Percentiles rank a stretch among this genome's conserved stretches.
Conservation (phyloP, 306 rosid genomes). For the Glycine tomentella region DNA sequence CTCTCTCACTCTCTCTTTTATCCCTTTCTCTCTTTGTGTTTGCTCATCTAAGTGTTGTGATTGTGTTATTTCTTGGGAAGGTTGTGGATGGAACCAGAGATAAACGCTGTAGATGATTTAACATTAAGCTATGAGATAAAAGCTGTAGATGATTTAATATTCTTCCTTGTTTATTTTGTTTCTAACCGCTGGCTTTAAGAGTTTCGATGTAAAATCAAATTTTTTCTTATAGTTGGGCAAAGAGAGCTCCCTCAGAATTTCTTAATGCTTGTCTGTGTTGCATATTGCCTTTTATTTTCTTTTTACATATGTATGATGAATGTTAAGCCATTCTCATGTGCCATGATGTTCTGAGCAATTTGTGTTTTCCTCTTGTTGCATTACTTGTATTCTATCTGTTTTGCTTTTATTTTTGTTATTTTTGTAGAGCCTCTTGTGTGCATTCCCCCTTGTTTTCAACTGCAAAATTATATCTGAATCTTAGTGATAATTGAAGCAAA, state of each 20-base stretch:
- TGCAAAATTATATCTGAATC: too few relatives aligned
- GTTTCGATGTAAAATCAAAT: not conserved
- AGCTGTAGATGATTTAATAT: too few relatives aligned
- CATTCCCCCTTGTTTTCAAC: not conserved
- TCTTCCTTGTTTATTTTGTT: not conserved
- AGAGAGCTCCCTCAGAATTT: too few relatives aligned
- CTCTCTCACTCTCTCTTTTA: too few relatives aligned
- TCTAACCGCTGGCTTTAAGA: not conserved
- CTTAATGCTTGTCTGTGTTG: not conserved
- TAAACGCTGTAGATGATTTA: slow-evolving; percentile 31
- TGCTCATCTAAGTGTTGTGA: not conserved
- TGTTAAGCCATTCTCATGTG: not conserved
- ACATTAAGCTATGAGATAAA: slow-evolving; percentile 47
- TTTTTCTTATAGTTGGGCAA: not conserved
- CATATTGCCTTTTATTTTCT: not conserved
- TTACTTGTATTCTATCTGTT: not conserved
- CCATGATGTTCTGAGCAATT: not conserved
- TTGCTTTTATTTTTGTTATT: not conserved
- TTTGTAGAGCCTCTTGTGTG: not conserved
- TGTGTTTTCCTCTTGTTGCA: not conserved
- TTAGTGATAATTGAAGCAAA: not conserved
- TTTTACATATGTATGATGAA: not conserved
- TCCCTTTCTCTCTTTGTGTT: not conserved
- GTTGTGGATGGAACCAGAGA: slow-evolving; percentile 30
- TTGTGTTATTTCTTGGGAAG: not conserved